Evolutionary conservation across 2,329 filamentous ascomycete species (phyloP), one percentile per base, ranked within the genome.

Genomic region (Aspergillus terreus): DNA sequence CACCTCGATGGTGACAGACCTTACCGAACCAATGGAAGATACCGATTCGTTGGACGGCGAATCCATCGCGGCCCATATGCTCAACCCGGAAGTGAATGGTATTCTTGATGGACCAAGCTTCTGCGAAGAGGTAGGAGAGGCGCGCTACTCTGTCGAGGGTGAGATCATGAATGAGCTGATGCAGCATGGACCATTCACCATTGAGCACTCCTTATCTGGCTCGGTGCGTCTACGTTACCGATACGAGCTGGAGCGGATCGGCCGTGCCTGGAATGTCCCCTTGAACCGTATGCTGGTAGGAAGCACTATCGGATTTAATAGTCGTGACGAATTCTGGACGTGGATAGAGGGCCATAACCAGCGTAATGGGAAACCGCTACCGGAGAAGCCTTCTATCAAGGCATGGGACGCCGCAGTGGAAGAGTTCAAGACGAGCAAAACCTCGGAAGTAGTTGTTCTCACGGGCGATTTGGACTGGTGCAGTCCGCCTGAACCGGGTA

Each of bases 381-480:
- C 67, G 4, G 70, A 72, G 36, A 71, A 60, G 52, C 59, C 70
- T 0, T 56, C 59, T 2, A 42, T 49, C 4, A 57, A 54, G 32
- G 63, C 65, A 5, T 75, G 71, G 71, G 64, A 73, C 42, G 55
- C 60, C 4, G 71, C 71, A 2, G 51, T 58, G 19, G 62, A 58
- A 4, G 46, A 58, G 17, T 75, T 71, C 33, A 64, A 63, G 32
- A 63, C 65, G 4, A 63, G 64, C 4, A 65, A 60, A 14, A 62
- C 68, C 19, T 72, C 68, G 0, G 68, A 71, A 49, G 66, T 67
- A 5, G 69, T 76, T 2, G 65, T 71, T 4, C 55, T 77, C 2
- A 71, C 67, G 0, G 75, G 73, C 2, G 63, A 68, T 6, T 55
- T 79, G 23, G 63, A 70, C 4, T 76, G 72, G 69, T 66, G 67